phyloP scores from a whole-genome alignment of 169 alveolate species.

The Babesia divergens region DNA sequence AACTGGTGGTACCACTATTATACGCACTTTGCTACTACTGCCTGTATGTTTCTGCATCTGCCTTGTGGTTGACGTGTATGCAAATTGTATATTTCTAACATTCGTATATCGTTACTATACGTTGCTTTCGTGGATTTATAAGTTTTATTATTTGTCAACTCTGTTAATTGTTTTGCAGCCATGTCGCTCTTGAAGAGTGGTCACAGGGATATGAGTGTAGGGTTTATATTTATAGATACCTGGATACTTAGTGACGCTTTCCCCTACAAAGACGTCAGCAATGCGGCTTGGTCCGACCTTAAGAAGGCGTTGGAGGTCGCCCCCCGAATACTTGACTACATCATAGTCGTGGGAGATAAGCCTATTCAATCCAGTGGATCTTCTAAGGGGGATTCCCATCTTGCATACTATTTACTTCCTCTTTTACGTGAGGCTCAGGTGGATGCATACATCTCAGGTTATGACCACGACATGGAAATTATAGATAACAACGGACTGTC shows the following conservation, averaged over 20 bases:
- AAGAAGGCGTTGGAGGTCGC: conserved; percentile 84
- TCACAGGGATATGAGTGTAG: conserved; percentile 81
- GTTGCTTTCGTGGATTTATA: neutral
- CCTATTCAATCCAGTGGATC: conserved; percentile 86
- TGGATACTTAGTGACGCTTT: conserved; percentile 83
- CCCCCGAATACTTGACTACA: conserved; percentile 79
- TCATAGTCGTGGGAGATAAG: conserved; percentile 85
- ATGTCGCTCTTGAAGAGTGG: conserved; percentile 71
- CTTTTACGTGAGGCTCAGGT: conserved; percentile 83
- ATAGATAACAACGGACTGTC: conserved; percentile 56
- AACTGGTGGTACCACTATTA: conserved; percentile 89
- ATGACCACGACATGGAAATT: conserved; percentile 84
- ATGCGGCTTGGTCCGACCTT: conserved; percentile 83
- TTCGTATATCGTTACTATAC: neutral
- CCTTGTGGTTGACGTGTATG: neutral
- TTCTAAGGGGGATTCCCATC: conserved; percentile 82
- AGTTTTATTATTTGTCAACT: neutral
- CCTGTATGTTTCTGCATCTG: conserved; percentile 50
- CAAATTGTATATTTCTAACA: conserved; percentile 15
- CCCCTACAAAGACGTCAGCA: conserved; percentile 81
- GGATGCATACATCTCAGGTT: conserved; percentile 87
- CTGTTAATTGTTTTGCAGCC: conserved; percentile 14
- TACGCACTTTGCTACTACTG: conserved; percentile 80
- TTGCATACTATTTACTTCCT: conserved; percentile 79
- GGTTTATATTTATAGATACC: conserved; percentile 84